Evolutionary conservation across 352 stramenopile genomes (phyloP).

Genomic region (Phytophthora boehmeriae): DNA sequence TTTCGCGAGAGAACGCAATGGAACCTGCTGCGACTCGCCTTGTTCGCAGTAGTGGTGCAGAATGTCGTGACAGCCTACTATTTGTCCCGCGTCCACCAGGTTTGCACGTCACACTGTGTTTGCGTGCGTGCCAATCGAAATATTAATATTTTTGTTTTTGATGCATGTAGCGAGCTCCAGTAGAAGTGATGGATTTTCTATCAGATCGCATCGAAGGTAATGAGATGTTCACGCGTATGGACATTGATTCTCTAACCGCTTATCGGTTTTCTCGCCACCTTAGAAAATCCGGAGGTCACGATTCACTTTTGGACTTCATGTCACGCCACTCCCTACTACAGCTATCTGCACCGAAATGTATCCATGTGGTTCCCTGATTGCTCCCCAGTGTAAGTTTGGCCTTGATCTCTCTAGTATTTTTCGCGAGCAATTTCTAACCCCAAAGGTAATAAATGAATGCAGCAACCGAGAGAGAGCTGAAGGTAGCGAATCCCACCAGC

Average conservation of each 20-base stretch:
- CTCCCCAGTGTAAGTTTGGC: conserved; percentile 73
- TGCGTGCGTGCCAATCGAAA: no score
- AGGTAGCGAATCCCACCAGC: conserved; percentile 71
- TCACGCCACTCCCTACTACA: conserved; percentile 89
- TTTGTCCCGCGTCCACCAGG: conserved; percentile 67
- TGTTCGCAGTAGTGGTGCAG: conserved; percentile 58
- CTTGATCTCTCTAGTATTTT: neutral
- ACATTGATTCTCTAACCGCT: conserved; percentile 3
- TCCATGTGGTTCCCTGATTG: conserved; percentile 90
- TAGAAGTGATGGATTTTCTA: conserved; percentile 86
- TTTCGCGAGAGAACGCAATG: conserved; percentile 58
- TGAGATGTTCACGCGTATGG: neutral
- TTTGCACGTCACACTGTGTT: conserved; percentile 4
- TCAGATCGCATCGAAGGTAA: conserved; percentile 60
- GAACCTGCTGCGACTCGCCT: conserved; percentile 54
- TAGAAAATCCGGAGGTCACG: conserved; percentile 46
- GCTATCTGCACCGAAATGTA: conserved; percentile 81
- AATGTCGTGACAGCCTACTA: conserved; percentile 77
- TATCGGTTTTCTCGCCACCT: neutral
- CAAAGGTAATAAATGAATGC: neutral
- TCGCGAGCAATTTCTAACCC: neutral
- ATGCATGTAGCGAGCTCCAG: conserved; percentile 54
- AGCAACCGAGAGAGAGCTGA: conserved; percentile 65
- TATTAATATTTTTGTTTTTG: neutral
- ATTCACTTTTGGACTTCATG: conserved; percentile 89